Evolutionary conservation across 2,329 filamentous ascomycete species (phyloP).

Genomic region (Colletotrichum coccodes): DNA sequence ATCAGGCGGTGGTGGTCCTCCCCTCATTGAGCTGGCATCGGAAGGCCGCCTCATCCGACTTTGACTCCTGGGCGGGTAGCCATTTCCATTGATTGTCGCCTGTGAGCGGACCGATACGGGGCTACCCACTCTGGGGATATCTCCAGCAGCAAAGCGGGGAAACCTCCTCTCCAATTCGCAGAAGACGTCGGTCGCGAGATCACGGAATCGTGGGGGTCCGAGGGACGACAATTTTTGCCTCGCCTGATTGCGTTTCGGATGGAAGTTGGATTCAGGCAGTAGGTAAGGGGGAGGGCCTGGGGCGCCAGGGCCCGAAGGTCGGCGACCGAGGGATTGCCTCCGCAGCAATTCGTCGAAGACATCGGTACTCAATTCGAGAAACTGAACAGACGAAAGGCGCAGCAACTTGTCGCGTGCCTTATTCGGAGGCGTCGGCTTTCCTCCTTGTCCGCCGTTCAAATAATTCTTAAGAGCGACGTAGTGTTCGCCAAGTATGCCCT

Average conservation of each 20-base stretch:
- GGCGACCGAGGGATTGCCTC: conserved; percentile 75
- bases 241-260: conserved; percentile 98
- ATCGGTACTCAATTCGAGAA: conserved; percentile 97
- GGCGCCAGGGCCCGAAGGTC: conserved; percentile 61
- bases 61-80: conserved; percentile 60
- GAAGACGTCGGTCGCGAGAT: conserved; percentile 95
- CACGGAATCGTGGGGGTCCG: conserved; percentile 85
- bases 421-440: conserved; percentile 79
- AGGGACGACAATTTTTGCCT: conserved; percentile 93
- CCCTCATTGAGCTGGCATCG: conserved; percentile 70
- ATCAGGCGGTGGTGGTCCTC: conserved; percentile 51
- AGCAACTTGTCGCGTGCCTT: conserved; percentile 95
- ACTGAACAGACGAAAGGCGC: conserved; percentile 89
- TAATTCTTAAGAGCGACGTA: conserved; percentile 83
- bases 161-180: conserved; percentile 93
- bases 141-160: conserved; percentile 78
- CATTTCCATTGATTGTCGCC: conserved; percentile 66
- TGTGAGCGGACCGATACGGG: conserved; percentile 72
- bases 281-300: conserved; percentile 76
- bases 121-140: conserved; percentile 76
- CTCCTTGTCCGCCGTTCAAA: conserved; percentile 81
- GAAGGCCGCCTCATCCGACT: conserved; percentile 67
- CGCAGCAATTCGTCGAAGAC: conserved; percentile 95
- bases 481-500: conserved; percentile 78
- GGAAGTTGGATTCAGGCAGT: conserved; percentile 87